Evolutionary conservation across 495 filamentous ascomycete genomes (phyloP), one percentile per base, ranked within the genome.

Genomic region (Daldinia decipiens): DNA sequence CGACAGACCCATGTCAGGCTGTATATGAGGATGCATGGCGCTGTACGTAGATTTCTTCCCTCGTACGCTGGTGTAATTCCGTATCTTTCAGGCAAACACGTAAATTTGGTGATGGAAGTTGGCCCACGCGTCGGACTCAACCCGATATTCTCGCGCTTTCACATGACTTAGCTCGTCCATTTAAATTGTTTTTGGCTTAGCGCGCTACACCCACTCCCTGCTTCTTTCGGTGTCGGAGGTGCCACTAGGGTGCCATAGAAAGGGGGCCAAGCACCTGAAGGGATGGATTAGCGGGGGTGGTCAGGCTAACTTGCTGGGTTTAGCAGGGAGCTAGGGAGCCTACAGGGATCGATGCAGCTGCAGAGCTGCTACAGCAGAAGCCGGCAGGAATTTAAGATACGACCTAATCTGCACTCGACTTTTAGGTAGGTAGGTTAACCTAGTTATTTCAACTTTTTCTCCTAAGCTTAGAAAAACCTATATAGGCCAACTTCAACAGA

Each of bases 71-170:
- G 24, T 50, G 53, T 60, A 32, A 56, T 27, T 52, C 66, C 39
- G 50, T 61, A 71, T 71, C 31, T 62, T 71, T 60, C 70, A 76
- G 75, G 73, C 75, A 77, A 77, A 76, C 75, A 76, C 75, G 75
- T 59, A 60, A 62, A 62, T 62, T 59, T 76, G 73, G 71, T 29
- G 75, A 77, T 77, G 64, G 74, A 63, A 70, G 75, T 72, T 70
- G 68, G 73, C 56, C 70, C 73, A 72, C 75, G 75, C 75, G 75
- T 77, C 71, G 53, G 55, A 43, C 26, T 31, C 19, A 62, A 74
- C 75, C 34, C 59, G 73, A 77, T 72, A 77, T n/a, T 60, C 32
- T n/a, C 75, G 59, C 75, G 73, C 21, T 59, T 38, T 76, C 75
- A 77, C 75, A 74, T 77, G 75, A 77, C 75, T 52, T 70, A 59